Evolutionary conservation across 495 filamentous ascomycete species (phyloP).

Genomic region (Aspergillus indologenus): DNA sequence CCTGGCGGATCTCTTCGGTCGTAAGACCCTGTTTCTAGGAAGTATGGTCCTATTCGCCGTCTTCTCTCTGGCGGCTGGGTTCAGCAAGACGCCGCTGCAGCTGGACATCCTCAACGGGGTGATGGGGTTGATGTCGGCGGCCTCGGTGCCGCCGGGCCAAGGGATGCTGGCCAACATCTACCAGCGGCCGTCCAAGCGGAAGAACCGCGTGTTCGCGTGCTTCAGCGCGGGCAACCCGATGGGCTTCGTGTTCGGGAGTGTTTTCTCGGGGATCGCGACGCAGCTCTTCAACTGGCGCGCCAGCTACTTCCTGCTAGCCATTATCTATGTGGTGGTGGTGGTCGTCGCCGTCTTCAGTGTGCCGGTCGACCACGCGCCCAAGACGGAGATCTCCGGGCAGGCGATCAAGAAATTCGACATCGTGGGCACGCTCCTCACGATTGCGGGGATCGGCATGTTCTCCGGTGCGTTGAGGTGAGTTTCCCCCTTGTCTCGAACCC

Average conservation of each 20-base stretch:
- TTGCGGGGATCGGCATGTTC: conserved; percentile 62
- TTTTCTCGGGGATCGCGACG: conserved; percentile 63
- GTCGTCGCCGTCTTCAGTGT: conserved; percentile 62
- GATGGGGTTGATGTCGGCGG: conserved; percentile 59
- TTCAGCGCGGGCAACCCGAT: conserved; percentile 68
- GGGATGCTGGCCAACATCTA: conserved; percentile 67
- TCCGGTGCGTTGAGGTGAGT: conserved; percentile 61
- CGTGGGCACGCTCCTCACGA: conserved; percentile 60
- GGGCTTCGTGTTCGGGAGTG: conserved; percentile 65
- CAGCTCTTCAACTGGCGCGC: conserved; percentile 68
- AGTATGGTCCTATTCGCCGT: conserved; percentile 63
- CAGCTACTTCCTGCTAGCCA: conserved; percentile 60
- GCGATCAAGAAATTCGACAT: conserved; percentile 61
- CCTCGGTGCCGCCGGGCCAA: conserved; percentile 64
- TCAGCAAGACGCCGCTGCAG: conserved; percentile 58
- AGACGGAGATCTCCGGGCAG: conserved; percentile 34
- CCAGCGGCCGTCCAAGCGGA: conserved; percentile 55
- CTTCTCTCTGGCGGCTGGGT: conserved; percentile 56
- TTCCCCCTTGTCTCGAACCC: not conserved
- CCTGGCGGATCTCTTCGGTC: conserved; percentile 71
- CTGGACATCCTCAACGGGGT: conserved; percentile 64
- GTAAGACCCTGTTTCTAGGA: conserved; percentile 63
- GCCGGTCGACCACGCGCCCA: conserved; percentile 52
- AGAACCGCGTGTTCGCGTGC: conserved; percentile 66
- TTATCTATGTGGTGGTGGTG: conserved; percentile 59